A percentile compares a stretch with the other conserved stretches of the same genome.
Evolutionary conservation across 805 yeast species (phyloP).

Genomic region (Helenozyma rhizophorensis): DNA sequence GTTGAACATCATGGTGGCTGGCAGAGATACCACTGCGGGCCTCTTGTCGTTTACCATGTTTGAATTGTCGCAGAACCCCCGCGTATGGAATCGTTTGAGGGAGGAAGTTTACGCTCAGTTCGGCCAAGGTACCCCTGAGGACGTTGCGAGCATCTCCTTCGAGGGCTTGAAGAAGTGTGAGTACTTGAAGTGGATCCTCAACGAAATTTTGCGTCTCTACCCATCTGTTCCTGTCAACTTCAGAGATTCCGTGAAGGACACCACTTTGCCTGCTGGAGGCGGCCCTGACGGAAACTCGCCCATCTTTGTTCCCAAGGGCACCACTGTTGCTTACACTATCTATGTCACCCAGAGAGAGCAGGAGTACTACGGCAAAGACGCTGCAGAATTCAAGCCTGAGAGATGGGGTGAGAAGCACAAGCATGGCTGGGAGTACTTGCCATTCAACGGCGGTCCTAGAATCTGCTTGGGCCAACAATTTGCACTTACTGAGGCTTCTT

Average conservation of each 20-base stretch:
- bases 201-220: slow-evolving; percentile 34
- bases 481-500: slow-evolving; percentile 50
- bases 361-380: slow-evolving; percentile 31
- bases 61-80: slow-evolving; percentile 33
- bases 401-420: slow-evolving; percentile 31
- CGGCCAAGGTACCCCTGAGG: slow-evolving; percentile 28
- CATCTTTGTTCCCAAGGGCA: slow-evolving; percentile 15
- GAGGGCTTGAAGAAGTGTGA: slow-evolving; percentile 38
- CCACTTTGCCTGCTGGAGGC: slow-evolving; percentile 22
- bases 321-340: slow-evolving; percentile 14
- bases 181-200: slow-evolving; percentile 32
- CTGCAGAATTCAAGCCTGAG: slow-evolving; percentile 32
- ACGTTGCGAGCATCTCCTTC: slow-evolving; percentile 28
- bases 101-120: slow-evolving; percentile 26
- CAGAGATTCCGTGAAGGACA: slow-evolving; percentile 19
- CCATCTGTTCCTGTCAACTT: slow-evolving; percentile 26
- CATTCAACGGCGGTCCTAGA: slow-evolving; percentile 55
- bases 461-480: slow-evolving; percentile 55
- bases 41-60: slow-evolving; percentile 30
- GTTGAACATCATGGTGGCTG: slow-evolving; percentile 38
- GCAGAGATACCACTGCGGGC: slow-evolving; percentile 42
- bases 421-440: slow-evolving; percentile 46
- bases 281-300: slow-evolving; percentile 23
- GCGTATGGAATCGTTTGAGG: slow-evolving; percentile 27
- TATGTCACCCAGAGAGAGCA: slow-evolving; percentile 18